Percentiles rank a stretch among this genome's conserved stretches.
Evolutionary conservation across 78 protist species (phyloP).

Genomic region (Ministeria vibrans): DNA sequence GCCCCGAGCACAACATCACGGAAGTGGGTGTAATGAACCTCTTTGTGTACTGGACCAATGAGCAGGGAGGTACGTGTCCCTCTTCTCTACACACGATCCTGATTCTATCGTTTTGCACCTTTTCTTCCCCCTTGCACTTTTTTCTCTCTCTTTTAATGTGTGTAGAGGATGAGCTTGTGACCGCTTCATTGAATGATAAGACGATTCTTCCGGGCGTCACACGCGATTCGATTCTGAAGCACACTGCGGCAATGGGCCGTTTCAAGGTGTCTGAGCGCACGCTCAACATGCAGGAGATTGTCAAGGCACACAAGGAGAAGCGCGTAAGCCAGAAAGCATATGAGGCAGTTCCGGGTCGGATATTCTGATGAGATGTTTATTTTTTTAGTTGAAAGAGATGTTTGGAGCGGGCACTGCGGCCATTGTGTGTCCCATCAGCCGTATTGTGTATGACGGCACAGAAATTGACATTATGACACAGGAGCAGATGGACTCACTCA

Average conservation of each 20-base stretch:
- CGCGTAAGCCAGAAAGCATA: conserved; percentile 20
- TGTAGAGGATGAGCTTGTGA: conserved; percentile 53
- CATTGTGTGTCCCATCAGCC: conserved; percentile 80
- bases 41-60: conserved; percentile 76
- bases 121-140: too few relatives aligned
- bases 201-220: conserved; percentile 95
- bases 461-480: conserved; percentile 21
- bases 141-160: too few relatives aligned
- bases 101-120: neutral
- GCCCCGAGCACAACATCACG: conserved; percentile 70
- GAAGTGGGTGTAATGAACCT: conserved; percentile 99
- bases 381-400: conserved; percentile 57
- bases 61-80: conserved; percentile 40
- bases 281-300: conserved; percentile 76
- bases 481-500: too few relatives aligned
- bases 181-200: conserved; percentile 61
- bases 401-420: conserved; percentile 98
- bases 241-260: conserved; percentile 61
- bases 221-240: conserved; percentile 83
- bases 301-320: conserved; percentile 58
- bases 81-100: neutral
- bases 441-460: conserved; percentile 72
- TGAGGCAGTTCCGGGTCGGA: neutral
- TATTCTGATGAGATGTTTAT: neutral
- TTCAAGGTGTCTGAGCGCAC: conserved; percentile 79